Base-by-base conservation (phyloP, 345 rosid species). In the Lumnitzera racemosa region DNA sequence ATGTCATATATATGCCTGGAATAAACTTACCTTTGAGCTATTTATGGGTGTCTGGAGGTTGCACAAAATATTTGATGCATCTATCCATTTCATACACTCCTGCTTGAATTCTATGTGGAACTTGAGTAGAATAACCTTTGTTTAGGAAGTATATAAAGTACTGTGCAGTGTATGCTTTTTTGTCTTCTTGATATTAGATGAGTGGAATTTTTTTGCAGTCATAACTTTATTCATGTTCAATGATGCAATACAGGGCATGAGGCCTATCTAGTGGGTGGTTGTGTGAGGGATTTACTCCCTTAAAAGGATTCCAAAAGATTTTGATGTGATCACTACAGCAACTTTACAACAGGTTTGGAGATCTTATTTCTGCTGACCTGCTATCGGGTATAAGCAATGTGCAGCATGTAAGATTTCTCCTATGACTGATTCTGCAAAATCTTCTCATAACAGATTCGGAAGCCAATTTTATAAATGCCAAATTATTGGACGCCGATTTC, bases 241-340 rank as follows among this genome's bases (percentile, higher is more conserved):
- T 16, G 4, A 36, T 55, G 1, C 43, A 15, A 51, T 61, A 62
- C 83, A 94, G 99, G 97, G 50, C 83, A 74, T 49, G 82, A 83
- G 63, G 85, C 90, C 24, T 94, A 90, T 68, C 80, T 94, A 59
- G 97, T 94, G 49, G 99, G 99, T 48, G 99, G 97, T 49, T 94
- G 97, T 57, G 97, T 94, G 48, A 80, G 97, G 74, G 99, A 94
- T 79, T 83, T 94, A 66, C 55, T 94, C 61, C n/a, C 72, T 94
- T 15, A 70, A 83, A 11, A 84, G 77, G 74, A 65, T 66, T 41
- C 99, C 99, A 25, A 94, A 94, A 78, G 99, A 90, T 76, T 90
- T 78, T 76, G 99, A 94, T 76, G 85, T 94, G 53, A 79, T 94
- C 81, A 94, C 99, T 61, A 83, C 97, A 1, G 99, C 99, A 27